These are phyloP conservation scores for Cucurbita pepo DNA, from an alignment of 306 rosid species.

Conservation along the genomic window DNA sequence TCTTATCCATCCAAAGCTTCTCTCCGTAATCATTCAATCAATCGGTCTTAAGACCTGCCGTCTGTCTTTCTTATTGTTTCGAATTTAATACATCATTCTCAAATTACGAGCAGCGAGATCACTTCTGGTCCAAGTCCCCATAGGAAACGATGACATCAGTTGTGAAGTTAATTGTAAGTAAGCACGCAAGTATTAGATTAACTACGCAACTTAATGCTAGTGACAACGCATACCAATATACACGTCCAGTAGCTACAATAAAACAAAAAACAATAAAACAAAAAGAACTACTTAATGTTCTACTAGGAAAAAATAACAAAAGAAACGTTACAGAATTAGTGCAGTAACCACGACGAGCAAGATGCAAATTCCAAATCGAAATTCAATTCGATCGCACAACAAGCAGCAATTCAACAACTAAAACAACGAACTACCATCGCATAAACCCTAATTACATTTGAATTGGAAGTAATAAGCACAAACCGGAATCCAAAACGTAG, in stretches of 20 bases:
- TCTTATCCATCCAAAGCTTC: background rate
- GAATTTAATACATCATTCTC: background rate
- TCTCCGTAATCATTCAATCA: background rate
- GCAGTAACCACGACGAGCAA: background rate
- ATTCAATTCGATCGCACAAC: background rate
- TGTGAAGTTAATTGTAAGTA: background rate
- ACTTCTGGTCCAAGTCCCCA: background rate
- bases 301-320: background rate
- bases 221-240: background rate
- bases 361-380: background rate
- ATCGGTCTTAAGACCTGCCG: background rate
- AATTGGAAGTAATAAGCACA: background rate
- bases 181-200: background rate
- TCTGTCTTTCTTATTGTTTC: background rate
- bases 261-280: too few species aligned
- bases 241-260: background rate
- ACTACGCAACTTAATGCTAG: background rate
- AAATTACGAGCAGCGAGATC: background rate
- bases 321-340: background rate
- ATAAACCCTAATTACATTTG: conserved; percentile 33
- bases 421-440: background rate
- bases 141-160: background rate
- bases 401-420: background rate
- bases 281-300: background rate
- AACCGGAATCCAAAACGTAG: background rate